Base-by-base conservation (phyloP, 345 rosid genomes). In the Dipteronia dyeriana region DNA sequence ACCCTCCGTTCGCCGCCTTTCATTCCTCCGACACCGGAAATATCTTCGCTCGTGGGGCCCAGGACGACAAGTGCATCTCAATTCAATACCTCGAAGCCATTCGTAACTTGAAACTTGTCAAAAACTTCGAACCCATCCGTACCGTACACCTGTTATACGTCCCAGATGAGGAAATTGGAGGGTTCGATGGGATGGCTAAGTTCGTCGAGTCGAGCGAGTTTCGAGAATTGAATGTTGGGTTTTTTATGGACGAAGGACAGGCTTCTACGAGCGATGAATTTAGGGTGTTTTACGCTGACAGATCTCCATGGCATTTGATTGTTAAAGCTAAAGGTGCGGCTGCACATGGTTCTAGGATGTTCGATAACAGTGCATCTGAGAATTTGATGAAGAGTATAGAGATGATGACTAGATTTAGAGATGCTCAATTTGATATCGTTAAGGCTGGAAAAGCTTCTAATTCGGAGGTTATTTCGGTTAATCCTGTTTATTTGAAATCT, bases 161-260 rank as follows among this genome's bases (percentile, higher is more conserved):
- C 1, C 97, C 97, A 0, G 97, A 95, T 4, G 97, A 95, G 83
- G 98, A 95, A 83, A 90, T 91, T 31, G 97, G 99, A 1, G 99
- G 92, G 20, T 0, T 73, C 1, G 87, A 87, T n/a, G 99, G 99
- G 66, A 83, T 86, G 60, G 82, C 41, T 49, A 84, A 78, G 85
- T 95, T 95, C 22, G 89, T 87, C 1, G 71, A 49, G 2, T 93
- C 97, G 0, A 57, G 79, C 29, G 93, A 88, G 71, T 95, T 93
- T 70, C n/a, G 57, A 34, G 91, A 89, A 26, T 68, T 93, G 88
- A 89, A 90, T 20, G 87, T 95, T 16, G 99, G 99, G 16, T 95
- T 95, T 31, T 87, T 84, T 26, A 61, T 93, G 86, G 98, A 93
- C 41, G 97, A 93, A 88, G 97, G 99, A 26, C 98, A 91, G 79